Evolutionary conservation across 2,329 filamentous ascomycete genomes (phyloP).

Genomic region (Fusarium goolgardi): DNA sequence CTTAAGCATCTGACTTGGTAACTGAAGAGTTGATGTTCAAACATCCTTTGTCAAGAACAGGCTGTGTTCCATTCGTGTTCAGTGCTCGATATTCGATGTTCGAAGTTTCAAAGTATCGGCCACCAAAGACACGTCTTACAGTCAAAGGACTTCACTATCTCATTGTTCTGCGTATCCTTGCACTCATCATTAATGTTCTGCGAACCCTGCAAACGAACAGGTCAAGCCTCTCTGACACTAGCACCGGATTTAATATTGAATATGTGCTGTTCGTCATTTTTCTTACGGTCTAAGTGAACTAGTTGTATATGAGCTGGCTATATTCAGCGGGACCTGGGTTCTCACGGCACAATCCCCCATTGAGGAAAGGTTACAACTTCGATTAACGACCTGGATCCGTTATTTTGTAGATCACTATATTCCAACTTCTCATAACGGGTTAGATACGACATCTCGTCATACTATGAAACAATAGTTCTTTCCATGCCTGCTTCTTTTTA

Average conservation of each 20-base stretch:
- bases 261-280: background rate
- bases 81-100: background rate
- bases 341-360: background rate
- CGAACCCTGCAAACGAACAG: background rate
- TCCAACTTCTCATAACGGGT: background rate
- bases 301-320: background rate
- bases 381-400: background rate
- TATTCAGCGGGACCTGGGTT: background rate
- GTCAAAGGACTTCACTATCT: background rate
- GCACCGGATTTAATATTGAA: background rate
- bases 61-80: background rate
- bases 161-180: background rate
- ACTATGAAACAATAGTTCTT: slow-evolving; percentile 9
- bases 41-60: background rate
- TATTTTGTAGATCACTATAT: background rate
- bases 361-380: background rate
- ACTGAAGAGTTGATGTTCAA: background rate
- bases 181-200: background rate
- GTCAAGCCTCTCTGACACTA: background rate
- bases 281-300: background rate
- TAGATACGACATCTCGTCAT: background rate
- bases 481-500: slow-evolving; percentile 6
- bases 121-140: background rate
- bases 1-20: background rate
- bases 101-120: background rate